A percentile compares a stretch with the other conserved stretches of the same genome.
These are phyloP conservation scores for Karstenula rhodostoma DNA, from an alignment of 2,329 filamentous ascomycete genomes.

Conservation along the genomic window DNA sequence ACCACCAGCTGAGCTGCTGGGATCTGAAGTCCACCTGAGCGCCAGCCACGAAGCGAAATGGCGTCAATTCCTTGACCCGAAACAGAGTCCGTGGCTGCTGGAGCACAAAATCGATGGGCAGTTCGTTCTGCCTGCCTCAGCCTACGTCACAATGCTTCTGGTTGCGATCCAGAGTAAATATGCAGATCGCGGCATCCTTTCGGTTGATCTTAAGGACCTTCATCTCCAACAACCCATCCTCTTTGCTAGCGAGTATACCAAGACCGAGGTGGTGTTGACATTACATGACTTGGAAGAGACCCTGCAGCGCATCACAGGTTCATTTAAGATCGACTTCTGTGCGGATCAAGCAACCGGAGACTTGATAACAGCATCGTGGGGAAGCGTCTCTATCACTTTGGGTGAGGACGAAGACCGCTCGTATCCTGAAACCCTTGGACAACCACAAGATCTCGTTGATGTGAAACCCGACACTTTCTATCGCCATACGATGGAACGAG, in stretches of 20 bases:
- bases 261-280: constrained; percentile 20
- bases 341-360: constrained; percentile 16
- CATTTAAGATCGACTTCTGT: constrained; percentile 22
- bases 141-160: constrained; percentile 52
- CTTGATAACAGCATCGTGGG: constrained; percentile 18
- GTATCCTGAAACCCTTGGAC: neutral
- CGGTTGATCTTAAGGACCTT: constrained; percentile 19
- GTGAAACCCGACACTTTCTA: constrained; percentile 24
- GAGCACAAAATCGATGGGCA: constrained; percentile 30
- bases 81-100: constrained; percentile 25
- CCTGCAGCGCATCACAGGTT: constrained; percentile 3
- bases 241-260: constrained; percentile 17
- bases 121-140: constrained; percentile 55
- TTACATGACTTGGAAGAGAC: constrained; percentile 9
- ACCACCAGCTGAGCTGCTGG: constrained; percentile 21
- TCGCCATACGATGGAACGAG: neutral
- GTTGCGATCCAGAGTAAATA: constrained; percentile 17
- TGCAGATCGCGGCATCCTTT: constrained; percentile 12
- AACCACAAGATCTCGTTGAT: constrained; percentile 5
- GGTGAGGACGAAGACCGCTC: constrained; percentile 15
- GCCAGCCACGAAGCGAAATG: constrained; percentile 19
- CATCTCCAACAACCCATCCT: constrained; percentile 13
- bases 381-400: constrained; percentile 11
- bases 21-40: constrained; percentile 1
- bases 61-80: constrained; percentile 20